phyloP scores from a whole-genome alignment of 129 eudicot genomes.

The Ambrosia trifida region DNA sequence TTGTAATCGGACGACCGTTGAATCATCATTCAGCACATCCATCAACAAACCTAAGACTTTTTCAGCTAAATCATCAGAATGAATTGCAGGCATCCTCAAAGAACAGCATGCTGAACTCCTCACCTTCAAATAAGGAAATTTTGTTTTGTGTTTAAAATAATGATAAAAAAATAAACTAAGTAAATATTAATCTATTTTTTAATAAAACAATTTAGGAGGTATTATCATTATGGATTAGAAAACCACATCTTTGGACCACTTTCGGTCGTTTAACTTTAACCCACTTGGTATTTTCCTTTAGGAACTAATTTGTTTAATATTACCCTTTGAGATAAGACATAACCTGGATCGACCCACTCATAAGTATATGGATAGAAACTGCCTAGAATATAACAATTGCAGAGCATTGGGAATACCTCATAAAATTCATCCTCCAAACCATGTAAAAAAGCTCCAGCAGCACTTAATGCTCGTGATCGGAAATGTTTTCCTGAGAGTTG shows the following conservation, averaged over 20 bases:
- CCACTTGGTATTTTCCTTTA: no score
- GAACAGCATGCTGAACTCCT: conserved; percentile 78
- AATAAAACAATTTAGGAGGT: not conserved
- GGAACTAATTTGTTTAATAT: not conserved
- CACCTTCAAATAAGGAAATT: conserved; percentile 52
- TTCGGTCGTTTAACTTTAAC: no score
- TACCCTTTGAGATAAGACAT: no score
- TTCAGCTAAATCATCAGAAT: conserved; percentile 58
- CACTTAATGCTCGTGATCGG: conserved; percentile 48
- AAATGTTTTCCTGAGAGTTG: conserved; percentile 37
- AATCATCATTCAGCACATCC: conserved; percentile 82
- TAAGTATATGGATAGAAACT: not conserved
- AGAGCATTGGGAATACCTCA: conserved; percentile 47
- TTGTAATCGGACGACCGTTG: conserved; percentile 56
- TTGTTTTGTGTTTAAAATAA: not conserved
- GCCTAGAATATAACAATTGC: not conserved
- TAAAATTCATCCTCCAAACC: conserved; percentile 89
- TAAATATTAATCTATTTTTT: not conserved
- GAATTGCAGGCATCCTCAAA: conserved; percentile 44
- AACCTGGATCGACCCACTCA: not conserved
- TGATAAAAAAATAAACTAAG: not conserved
- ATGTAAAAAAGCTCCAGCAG: conserved; percentile 79
- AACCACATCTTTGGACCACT: not conserved
- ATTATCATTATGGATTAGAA: not conserved
- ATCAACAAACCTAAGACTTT: conserved; percentile 60